These are phyloP conservation scores for Somion occarium DNA, from an alignment of 1,284 basidiomycete species.

Conservation along the genomic window DNA sequence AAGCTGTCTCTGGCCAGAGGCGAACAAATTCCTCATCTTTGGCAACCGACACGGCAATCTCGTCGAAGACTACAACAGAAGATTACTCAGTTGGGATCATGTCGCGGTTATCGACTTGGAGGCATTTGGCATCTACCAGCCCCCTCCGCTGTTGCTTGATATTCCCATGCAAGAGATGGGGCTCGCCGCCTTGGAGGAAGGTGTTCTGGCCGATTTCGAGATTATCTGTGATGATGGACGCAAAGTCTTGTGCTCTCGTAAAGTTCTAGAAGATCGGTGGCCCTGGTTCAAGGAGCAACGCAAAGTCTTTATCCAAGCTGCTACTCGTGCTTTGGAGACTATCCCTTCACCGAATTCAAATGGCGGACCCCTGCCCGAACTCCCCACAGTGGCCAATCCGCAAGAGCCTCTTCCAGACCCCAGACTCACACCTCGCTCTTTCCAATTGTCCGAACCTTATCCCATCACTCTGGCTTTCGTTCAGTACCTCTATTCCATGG, in stretches of 20 bases:
- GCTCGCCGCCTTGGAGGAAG: conserved; percentile 74
- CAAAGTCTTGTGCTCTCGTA: conserved; percentile 76
- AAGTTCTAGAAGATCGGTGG: conserved; percentile 84
- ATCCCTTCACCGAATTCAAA: conserved; percentile 49
- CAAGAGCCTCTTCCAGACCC: conserved; percentile 60
- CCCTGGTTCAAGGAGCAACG: conserved; percentile 87
- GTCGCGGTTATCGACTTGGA: conserved; percentile 89
- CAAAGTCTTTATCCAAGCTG: conserved; percentile 49
- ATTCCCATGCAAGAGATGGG: conserved; percentile 74
- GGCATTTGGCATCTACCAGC: conserved; percentile 90
- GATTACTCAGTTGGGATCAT: conserved; percentile 88
- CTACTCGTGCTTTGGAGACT: conserved; percentile 48
- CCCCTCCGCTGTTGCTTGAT: conserved; percentile 67
- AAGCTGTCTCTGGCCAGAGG: conserved; percentile 74
- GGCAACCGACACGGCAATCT: conserved; percentile 85
- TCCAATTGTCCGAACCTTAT: conserved; percentile 85
- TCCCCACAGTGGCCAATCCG: conserved; percentile 42
- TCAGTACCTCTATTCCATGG: conserved; percentile 89
- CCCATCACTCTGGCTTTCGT: conserved; percentile 85
- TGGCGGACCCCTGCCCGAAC: conserved; percentile 53
- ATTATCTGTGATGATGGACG: conserved; percentile 89
- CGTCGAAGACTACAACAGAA: conserved; percentile 87
- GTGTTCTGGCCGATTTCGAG: conserved; percentile 80
- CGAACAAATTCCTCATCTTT: conserved; percentile 83
- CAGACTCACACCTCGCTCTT: conserved; percentile 70